Percentiles rank a stretch among this genome's conserved stretches.
Conservation (phyloP, 768 basidiomycete species). For the Lactarius tabidus region DNA sequence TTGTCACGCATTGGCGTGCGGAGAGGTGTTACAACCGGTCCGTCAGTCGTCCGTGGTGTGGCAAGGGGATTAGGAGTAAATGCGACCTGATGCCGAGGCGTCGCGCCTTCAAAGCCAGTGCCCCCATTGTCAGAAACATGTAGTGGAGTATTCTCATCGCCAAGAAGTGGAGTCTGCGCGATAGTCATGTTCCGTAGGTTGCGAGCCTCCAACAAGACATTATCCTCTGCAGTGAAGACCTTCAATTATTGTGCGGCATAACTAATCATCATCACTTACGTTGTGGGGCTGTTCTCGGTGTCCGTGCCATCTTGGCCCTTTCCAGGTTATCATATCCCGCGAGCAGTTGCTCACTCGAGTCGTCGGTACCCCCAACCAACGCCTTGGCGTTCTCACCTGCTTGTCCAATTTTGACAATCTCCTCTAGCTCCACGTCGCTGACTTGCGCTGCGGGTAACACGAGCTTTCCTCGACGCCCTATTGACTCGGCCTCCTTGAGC, state of each 20-base stretch:
- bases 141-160: conserved; percentile 95
- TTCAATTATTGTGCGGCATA: conserved; percentile 14
- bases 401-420: conserved; percentile 97
- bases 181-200: conserved; percentile 94
- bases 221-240: conserved; percentile 68
- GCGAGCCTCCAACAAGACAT: conserved; percentile 88
- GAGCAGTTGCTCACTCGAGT: conserved; percentile 79
- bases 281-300: conserved; percentile 91
- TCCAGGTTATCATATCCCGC: conserved; percentile 93
- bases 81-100: conserved; percentile 84
- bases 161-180: conserved; percentile 89
- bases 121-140: conserved; percentile 70
- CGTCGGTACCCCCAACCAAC: conserved; percentile 75
- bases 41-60: conserved; percentile 54
- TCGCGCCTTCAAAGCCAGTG: conserved; percentile 92
- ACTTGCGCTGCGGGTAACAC: conserved; percentile 88
- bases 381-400: conserved; percentile 87
- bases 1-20: conserved; percentile 95
- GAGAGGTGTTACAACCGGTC: conserved; percentile 66
- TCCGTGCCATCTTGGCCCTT: conserved; percentile 85
- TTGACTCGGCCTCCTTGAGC: conserved; percentile 94
- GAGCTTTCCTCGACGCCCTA: conserved; percentile 81
- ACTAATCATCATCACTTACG: conserved; percentile 40
- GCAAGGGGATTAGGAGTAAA: conserved; percentile 97
- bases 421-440: conserved; percentile 90